phyloP scores from a whole-genome alignment of 306 rosid species.

The Vicia villosa region DNA sequence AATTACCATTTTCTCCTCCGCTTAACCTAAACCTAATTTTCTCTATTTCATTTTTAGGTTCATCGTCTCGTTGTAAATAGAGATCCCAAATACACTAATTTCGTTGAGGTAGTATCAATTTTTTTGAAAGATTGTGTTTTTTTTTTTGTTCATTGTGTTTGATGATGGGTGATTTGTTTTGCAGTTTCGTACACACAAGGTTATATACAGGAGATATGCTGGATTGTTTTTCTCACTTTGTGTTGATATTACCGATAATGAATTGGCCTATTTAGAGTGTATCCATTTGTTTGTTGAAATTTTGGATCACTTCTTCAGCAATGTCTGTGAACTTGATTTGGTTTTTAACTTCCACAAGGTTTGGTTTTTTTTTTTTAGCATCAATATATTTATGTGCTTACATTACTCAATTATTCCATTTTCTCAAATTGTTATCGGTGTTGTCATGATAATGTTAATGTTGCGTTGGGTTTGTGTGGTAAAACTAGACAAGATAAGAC shows the following conservation, averaged over 20 bases:
- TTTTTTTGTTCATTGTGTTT: not conserved
- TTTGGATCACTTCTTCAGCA: constrained; percentile 95
- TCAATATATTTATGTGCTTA: too few relatives aligned
- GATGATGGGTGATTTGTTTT: constrained; percentile 20
- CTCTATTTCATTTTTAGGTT: constrained; percentile 51
- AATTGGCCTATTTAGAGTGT: constrained; percentile 92
- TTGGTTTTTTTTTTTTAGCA: not conserved
- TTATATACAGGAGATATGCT: constrained; percentile 94
- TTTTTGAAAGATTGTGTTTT: too few relatives aligned
- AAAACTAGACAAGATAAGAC: too few relatives aligned
- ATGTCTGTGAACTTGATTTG: constrained; percentile 88
- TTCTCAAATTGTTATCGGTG: too few relatives aligned
- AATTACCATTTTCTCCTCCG: not conserved
- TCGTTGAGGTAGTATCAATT: constrained; percentile 57
- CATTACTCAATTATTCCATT: too few relatives aligned
- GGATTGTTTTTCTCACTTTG: constrained; percentile 97
- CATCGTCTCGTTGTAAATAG: constrained; percentile 97
- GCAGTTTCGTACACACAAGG: constrained; percentile 97
- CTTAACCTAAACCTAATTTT: constrained; percentile 26
- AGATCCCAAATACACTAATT: constrained; percentile 95
- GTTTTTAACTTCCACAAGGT: constrained; percentile 96
- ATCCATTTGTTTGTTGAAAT: constrained; percentile 96
- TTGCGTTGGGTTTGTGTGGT: too few relatives aligned
- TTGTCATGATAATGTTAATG: too few relatives aligned
- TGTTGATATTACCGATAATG: constrained; percentile 98